A percentile compares a stretch with the other conserved stretches of the same genome.
These are phyloP conservation scores for Bodo saltans DNA, from an alignment of 78 protist species.

Conservation along the genomic window DNA sequence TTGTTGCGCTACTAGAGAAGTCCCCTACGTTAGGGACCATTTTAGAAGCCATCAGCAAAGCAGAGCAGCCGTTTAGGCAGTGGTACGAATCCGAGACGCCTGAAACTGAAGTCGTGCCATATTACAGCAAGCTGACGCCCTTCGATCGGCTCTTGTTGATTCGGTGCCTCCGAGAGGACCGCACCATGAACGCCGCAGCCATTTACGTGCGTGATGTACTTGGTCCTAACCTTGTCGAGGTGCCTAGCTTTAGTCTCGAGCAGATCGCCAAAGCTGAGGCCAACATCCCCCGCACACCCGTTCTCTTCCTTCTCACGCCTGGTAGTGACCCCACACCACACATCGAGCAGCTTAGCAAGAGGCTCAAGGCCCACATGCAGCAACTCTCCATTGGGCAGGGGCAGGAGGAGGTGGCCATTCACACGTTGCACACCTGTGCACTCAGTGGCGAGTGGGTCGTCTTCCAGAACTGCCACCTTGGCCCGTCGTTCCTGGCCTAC, in stretches of 20 bases:
- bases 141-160: slow-evolving; percentile 68
- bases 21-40: slow-evolving; percentile 27
- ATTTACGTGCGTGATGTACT: slow-evolving; percentile 38
- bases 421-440: neutral
- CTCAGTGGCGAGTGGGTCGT: slow-evolving; percentile 74
- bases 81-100: slow-evolving; percentile 61
- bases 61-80: slow-evolving; percentile 66
- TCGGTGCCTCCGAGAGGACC: slow-evolving; percentile 66
- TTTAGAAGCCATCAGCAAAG: slow-evolving; percentile 31
- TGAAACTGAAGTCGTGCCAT: slow-evolving; percentile 46
- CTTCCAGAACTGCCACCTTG: slow-evolving; percentile 85
- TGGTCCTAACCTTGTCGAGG: slow-evolving; percentile 44
- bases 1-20: slow-evolving; percentile 40
- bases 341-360: slow-evolving; percentile 56
- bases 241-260: neutral
- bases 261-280: slow-evolving; percentile 29
- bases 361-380: slow-evolving; percentile 19
- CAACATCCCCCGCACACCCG: slow-evolving; percentile 44
- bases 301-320: slow-evolving; percentile 61
- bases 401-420: slow-evolving; percentile 72
- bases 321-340: slow-evolving; percentile 80
- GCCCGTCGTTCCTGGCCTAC: slow-evolving; percentile 59
- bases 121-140: slow-evolving; percentile 28
- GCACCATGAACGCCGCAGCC: slow-evolving; percentile 49
- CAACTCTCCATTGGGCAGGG: slow-evolving; percentile 79